Conservation (phyloP, 2,329 filamentous ascomycete species). For the Aspergillus proliferans region DNA sequence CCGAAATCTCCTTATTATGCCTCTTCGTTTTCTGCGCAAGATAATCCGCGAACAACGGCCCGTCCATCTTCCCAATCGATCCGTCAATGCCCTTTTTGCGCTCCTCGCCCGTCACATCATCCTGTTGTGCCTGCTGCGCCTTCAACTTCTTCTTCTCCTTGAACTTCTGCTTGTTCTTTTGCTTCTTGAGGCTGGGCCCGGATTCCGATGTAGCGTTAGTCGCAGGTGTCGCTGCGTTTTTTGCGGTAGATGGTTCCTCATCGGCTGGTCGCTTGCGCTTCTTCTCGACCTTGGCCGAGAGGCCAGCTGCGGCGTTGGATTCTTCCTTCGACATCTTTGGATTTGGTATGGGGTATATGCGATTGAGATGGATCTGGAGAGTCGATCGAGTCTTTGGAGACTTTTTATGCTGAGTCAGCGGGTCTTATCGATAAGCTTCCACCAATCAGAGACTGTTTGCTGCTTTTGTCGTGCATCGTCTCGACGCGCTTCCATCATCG, state of each 20-base stretch:
- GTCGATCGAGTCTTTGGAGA: background rate
- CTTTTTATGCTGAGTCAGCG: conserved; percentile 23
- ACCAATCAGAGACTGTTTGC: conserved; percentile 13
- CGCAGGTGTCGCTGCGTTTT: conserved; percentile 9
- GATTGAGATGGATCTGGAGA: background rate
- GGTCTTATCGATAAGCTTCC: conserved; percentile 28
- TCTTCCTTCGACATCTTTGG: conserved; percentile 15
- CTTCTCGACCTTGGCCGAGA: conserved; percentile 32
- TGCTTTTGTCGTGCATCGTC: background rate
- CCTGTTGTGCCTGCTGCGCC: conserved; percentile 19
- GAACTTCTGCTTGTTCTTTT: conserved; percentile 50
- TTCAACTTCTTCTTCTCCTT: conserved; percentile 24
- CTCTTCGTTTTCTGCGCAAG: conserved; percentile 70
- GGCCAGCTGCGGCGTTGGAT: conserved; percentile 13
- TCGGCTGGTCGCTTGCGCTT: conserved; percentile 37
- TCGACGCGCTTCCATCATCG: background rate
- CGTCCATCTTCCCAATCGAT: conserved; percentile 76
- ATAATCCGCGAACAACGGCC: conserved; percentile 75
- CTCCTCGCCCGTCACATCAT: conserved; percentile 40
- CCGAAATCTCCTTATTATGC: conserved; percentile 73
- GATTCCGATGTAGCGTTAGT: conserved; percentile 12
- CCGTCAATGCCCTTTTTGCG: conserved; percentile 70
- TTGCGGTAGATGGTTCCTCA: conserved; percentile 17
- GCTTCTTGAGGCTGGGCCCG: conserved; percentile 26
- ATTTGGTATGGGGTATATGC: background rate